Evolutionary conservation across 495 filamentous ascomycete species (phyloP).

Genomic region (Penicillium arizonense): DNA sequence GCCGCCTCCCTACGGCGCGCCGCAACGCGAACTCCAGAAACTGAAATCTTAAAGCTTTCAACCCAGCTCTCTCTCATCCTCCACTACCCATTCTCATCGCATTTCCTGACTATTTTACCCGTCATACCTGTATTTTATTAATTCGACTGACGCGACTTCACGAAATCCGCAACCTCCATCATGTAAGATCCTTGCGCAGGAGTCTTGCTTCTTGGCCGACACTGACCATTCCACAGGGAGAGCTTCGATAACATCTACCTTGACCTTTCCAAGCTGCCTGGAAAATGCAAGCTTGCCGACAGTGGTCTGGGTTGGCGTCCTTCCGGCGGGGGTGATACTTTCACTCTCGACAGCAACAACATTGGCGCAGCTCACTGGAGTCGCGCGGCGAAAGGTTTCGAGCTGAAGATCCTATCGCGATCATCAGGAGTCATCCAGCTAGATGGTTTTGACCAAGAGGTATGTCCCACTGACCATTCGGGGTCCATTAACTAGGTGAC

Average conservation of each 20-base stretch:
- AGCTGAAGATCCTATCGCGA: slow-evolving; percentile 84
- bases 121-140: neutral
- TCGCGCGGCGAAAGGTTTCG: slow-evolving; percentile 85
- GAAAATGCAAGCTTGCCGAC: slow-evolving; percentile 91
- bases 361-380: slow-evolving; percentile 91
- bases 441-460: slow-evolving; percentile 92
- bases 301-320: slow-evolving; percentile 94
- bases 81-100: slow-evolving; percentile 1
- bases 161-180: slow-evolving; percentile 25
- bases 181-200: slow-evolving; percentile 32
- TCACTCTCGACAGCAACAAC: slow-evolving; percentile 81
- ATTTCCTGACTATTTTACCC: neutral
- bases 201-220: slow-evolving; percentile 3
- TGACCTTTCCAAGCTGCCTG: slow-evolving; percentile 84
- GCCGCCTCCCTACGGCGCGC: slow-evolving; percentile 25
- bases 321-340: slow-evolving; percentile 79
- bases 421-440: slow-evolving; percentile 85
- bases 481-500: neutral
- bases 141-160: neutral
- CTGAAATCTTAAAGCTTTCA: slow-evolving; percentile 27
- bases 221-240: slow-evolving; percentile 58
- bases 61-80: slow-evolving; percentile 5
- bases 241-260: slow-evolving; percentile 95
- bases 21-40: slow-evolving; percentile 38
- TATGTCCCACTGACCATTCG: slow-evolving; percentile 31